Percentiles rank a stretch among this genome's conserved stretches.
Conservation (phyloP, 805 yeast genomes). For the Hanseniaspora valbyensis region DNA sequence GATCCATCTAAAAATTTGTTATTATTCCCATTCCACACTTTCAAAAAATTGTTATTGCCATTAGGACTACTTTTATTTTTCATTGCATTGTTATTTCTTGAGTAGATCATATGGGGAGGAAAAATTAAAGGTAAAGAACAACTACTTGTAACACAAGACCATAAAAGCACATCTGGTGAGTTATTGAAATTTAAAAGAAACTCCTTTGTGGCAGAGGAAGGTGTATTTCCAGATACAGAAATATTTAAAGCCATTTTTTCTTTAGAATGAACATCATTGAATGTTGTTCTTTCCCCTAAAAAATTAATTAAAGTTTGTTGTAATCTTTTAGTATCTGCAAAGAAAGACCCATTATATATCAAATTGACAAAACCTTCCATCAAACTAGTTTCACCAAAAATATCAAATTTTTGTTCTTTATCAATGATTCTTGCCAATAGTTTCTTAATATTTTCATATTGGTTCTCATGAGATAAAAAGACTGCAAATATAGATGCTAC, state of each 20-base stretch:
- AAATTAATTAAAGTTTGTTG: slow-evolving; percentile 23
- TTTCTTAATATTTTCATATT: slow-evolving; percentile 50
- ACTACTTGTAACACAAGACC: slow-evolving; percentile 89
- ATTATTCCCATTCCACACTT: slow-evolving; percentile 66
- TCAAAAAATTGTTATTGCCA: slow-evolving; percentile 19
- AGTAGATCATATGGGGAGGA: slow-evolving; percentile 72
- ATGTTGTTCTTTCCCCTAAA: slow-evolving; percentile 13
- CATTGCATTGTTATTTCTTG: slow-evolving; percentile 49
- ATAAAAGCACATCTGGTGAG: slow-evolving; percentile 67
- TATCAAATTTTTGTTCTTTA: slow-evolving; percentile 38
- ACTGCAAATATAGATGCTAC: slow-evolving; percentile 82
- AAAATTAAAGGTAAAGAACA: slow-evolving; percentile 91
- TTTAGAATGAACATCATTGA: slow-evolving; percentile 58
- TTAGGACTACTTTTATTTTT: not conserved
- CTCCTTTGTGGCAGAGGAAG: slow-evolving; percentile 84
- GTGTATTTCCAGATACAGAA: slow-evolving; percentile 67
- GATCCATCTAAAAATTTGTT: slow-evolving; percentile 91
- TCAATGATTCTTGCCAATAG: slow-evolving; percentile 29
- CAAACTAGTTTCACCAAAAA: slow-evolving; percentile 3
- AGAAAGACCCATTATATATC: slow-evolving; percentile 21
- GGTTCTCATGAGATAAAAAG: slow-evolving; percentile 44
- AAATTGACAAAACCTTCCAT: slow-evolving; percentile 25
- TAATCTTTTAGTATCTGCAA: slow-evolving; percentile 1
- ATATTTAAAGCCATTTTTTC: slow-evolving; percentile 82
- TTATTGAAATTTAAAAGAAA: slow-evolving; percentile 67